phyloP scores from a whole-genome alignment of 1,139 yeast genomes.

The Blastobotrys arbuscula region DNA sequence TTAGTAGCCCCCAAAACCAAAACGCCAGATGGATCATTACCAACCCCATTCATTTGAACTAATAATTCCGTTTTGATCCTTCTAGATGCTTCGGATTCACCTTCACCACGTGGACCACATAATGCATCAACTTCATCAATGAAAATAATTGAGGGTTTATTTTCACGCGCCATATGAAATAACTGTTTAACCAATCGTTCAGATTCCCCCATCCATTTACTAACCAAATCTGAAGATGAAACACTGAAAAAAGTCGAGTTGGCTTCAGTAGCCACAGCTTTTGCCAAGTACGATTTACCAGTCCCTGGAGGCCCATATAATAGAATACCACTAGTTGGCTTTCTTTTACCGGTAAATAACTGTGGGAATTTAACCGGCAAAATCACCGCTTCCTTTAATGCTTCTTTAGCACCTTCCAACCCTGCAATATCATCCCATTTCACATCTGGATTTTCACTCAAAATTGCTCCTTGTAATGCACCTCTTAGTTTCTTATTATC shows the following conservation, averaged over 20 bases:
- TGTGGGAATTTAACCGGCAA: slow-evolving; percentile 94
- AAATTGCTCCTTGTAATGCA: slow-evolving; percentile 87
- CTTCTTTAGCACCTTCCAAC: slow-evolving; percentile 89
- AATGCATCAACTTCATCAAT: slow-evolving; percentile 98
- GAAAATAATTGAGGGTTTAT: slow-evolving; percentile 89
- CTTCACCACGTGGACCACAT: slow-evolving; percentile 98
- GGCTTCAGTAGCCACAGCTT: slow-evolving; percentile 98
- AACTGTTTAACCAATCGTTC: slow-evolving; percentile 92
- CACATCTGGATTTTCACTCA: slow-evolving; percentile 89
- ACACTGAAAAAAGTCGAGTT: slow-evolving; percentile 94
- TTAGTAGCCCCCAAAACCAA: slow-evolving; percentile 96
- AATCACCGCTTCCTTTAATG: slow-evolving; percentile 94
- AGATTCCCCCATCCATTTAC: slow-evolving; percentile 99
- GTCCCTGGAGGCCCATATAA: slow-evolving; percentile 99
- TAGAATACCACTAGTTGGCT: slow-evolving; percentile 87
- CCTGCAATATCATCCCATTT: slow-evolving; percentile 97
- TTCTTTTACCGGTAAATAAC: slow-evolving; percentile 85
- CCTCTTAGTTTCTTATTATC: slow-evolving; percentile 86
- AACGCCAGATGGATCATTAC: slow-evolving; percentile 89
- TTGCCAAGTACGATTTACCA: slow-evolving; percentile 93
- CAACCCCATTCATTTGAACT: slow-evolving; percentile 99
- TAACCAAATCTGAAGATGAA: slow-evolving; percentile 87
- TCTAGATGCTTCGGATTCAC: slow-evolving; percentile 94
- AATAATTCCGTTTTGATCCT: slow-evolving; percentile 93
- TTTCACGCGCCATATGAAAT: slow-evolving; percentile 93